Percentiles rank a stretch among this genome's conserved stretches.
Evolutionary conservation across 345 rosid genomes (phyloP).

Genomic region (Pugionium cornutum): DNA sequence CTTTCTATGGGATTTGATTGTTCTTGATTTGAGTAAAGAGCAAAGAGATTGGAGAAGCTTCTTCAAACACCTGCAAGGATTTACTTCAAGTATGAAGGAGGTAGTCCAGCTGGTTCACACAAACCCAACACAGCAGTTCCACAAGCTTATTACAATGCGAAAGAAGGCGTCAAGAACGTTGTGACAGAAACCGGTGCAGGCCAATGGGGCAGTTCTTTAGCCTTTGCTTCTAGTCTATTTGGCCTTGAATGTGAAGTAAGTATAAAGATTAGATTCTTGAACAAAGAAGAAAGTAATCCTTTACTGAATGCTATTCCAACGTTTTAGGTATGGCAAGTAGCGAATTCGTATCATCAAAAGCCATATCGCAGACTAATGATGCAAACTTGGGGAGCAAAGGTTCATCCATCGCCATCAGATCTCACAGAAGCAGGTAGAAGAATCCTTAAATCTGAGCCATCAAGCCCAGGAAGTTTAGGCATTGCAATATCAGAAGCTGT

Average conservation of each 20-base stretch:
- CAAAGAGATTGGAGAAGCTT: conserved; percentile 93
- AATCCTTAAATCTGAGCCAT: conserved; percentile 67
- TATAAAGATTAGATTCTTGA: not conserved
- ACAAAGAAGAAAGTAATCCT: too few relatives aligned
- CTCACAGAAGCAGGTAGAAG: conserved; percentile 70
- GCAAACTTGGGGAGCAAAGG: conserved; percentile 98
- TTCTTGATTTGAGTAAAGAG: conserved; percentile 50
- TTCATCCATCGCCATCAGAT: conserved; percentile 83
- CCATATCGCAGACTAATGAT: conserved; percentile 94
- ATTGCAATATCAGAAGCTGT: conserved; percentile 97
- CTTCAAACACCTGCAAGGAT: conserved; percentile 87
- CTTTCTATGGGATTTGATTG: not conserved
- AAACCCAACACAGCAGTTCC: conserved; percentile 92
- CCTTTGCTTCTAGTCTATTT: conserved; percentile 87
- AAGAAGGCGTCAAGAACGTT: conserved; percentile 72
- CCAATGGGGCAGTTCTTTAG: conserved; percentile 93
- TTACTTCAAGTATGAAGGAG: conserved; percentile 93
- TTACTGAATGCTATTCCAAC: not conserved
- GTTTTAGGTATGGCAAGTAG: conserved; percentile 92
- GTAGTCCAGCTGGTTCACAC: conserved; percentile 96
- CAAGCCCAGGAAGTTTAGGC: conserved; percentile 87
- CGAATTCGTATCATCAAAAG: conserved; percentile 88
- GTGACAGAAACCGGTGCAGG: conserved; percentile 98
- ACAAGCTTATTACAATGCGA: conserved; percentile 77
- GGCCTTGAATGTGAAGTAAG: conserved; percentile 77